Evolutionary conservation across 306 rosid genomes (phyloP), one percentile per base, ranked within the genome.

Genomic region (Urtica urens): DNA sequence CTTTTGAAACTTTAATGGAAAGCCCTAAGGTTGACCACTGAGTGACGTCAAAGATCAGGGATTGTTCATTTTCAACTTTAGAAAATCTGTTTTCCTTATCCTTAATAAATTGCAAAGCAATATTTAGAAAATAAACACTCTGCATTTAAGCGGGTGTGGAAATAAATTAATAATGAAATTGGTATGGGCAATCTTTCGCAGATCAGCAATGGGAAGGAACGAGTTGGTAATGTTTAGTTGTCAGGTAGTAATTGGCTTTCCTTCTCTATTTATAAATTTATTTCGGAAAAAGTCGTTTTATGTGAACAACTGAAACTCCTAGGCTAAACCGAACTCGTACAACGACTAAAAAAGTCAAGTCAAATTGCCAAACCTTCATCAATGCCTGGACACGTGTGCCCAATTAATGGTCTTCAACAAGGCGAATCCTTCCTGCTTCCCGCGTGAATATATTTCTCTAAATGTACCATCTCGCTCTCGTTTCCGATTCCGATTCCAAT

Each of bases 201-300:
- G 5, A 11, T 15, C 18, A 22, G 53, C 11, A n/a, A 27, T 16
- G 10, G 18, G 37, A 18, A 33, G 21, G 14, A 22, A 16, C 14
- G 22, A 19, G 45, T n/a, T 63, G 22, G 46, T 60, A 39, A 39
- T 54, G 44, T 54, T n/a, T n/a, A n/a, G n/a, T n/a, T n/a, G 53
- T 46, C 47, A 5, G 17, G 20, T 31, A 20, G 37, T 16, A 30
- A 53, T 67, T 48, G 53, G 63, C 9, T 38, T 55, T 53, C 44
- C 59, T 39, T 49, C 20, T 41, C 16, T 20, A 20, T 23, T n/a
- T 7, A 3, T 15, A 3, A 16, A 2, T 46, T 46, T 29, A 41
- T 16, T 10, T 4, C 2, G 6, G 16, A 52, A 23, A 40, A 16
- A 27, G 57, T 31, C 20, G 28, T 23, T 28, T 28, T 28, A 4